Evolutionary conservation across 2,329 filamentous ascomycete genomes (phyloP).

Genomic region (Bertia moriformis): DNA sequence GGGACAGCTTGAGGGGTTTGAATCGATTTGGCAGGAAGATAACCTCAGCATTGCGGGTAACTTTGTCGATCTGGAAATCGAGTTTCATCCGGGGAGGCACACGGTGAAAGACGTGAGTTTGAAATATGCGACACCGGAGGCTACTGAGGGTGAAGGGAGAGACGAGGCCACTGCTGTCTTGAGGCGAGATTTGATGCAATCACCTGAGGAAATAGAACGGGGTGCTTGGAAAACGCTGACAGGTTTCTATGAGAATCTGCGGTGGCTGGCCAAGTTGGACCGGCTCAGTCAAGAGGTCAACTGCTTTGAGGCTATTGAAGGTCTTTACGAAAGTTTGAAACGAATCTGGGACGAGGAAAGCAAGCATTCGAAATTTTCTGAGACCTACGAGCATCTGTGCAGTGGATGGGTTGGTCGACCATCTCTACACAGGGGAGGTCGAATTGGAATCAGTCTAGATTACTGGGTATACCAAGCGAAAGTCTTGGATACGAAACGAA

Average conservation of each 20-base stretch:
- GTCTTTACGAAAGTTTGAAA: slow-evolving; percentile 21
- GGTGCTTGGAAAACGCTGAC: slow-evolving; percentile 18
- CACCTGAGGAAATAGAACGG: slow-evolving; percentile 12
- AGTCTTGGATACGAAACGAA: slow-evolving; percentile 14
- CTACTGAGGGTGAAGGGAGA: slow-evolving; percentile 20
- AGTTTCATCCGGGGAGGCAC: slow-evolving; percentile 21
- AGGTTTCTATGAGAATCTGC: slow-evolving; percentile 23
- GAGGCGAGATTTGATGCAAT: slow-evolving; percentile 19
- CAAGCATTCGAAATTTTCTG: slow-evolving; percentile 12
- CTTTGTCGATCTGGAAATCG: slow-evolving; percentile 27
- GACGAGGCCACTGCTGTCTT: slow-evolving; percentile 24
- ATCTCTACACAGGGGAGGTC: slow-evolving; percentile 18
- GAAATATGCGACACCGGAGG: slow-evolving; percentile 22
- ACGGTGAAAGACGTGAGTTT: slow-evolving; percentile 24
- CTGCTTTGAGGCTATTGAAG: slow-evolving; percentile 27
- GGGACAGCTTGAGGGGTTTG: slow-evolving; percentile 23
- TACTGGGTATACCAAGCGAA: slow-evolving; percentile 23
- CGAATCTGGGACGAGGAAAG: slow-evolving; percentile 24
- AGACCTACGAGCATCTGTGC: slow-evolving; percentile 21
- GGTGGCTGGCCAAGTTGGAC: slow-evolving; percentile 25
- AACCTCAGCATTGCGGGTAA: slow-evolving; percentile 27
- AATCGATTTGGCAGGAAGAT: slow-evolving; percentile 28
- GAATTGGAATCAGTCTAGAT: slow-evolving; percentile 21
- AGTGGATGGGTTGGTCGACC: slow-evolving; percentile 22
- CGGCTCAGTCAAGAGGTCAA: slow-evolving; percentile 25